Percentiles rank a stretch among this genome's conserved stretches.
phyloP scores from a whole-genome alignment of 805 yeast species.

The Monosporozyma aquatica region DNA sequence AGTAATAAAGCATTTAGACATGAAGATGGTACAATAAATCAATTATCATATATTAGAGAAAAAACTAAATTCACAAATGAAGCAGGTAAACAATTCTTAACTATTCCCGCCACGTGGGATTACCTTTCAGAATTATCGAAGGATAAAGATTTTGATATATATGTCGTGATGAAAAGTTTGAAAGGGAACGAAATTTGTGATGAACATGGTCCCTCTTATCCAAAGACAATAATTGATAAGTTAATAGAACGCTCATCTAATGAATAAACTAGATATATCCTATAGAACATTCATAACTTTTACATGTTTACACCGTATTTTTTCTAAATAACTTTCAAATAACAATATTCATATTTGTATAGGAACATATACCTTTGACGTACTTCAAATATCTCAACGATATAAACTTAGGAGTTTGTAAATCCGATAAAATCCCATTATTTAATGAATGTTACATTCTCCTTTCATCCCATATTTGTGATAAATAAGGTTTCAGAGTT shows the following conservation, averaged over 20 bases:
- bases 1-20: neutral
- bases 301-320: too few relatives aligned
- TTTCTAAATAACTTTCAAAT: too few relatives aligned
- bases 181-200: conserved; percentile 68
- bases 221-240: conserved; percentile 14
- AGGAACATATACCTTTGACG: too few relatives aligned
- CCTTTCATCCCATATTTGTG: too few relatives aligned
- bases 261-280: too few relatives aligned
- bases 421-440: too few relatives aligned
- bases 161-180: conserved; percentile 46
- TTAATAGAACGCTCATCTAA: conserved; percentile 3
- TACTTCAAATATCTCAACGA: too few relatives aligned
- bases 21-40: conserved; percentile 3
- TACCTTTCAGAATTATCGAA: conserved; percentile 47
- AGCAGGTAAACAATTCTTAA: conserved; percentile 42
- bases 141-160: conserved; percentile 43
- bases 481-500: too few relatives aligned
- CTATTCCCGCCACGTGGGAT: conserved; percentile 79
- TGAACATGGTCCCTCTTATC: conserved; percentile 48
- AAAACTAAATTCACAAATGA: conserved; percentile 11
- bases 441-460: too few relatives aligned
- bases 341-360: too few relatives aligned
- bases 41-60: conserved; percentile 3
- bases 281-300: too few relatives aligned
- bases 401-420: too few relatives aligned